Conservation (phyloP, 2,329 filamentous ascomycete species). For the Verticillium isaacii region DNA sequence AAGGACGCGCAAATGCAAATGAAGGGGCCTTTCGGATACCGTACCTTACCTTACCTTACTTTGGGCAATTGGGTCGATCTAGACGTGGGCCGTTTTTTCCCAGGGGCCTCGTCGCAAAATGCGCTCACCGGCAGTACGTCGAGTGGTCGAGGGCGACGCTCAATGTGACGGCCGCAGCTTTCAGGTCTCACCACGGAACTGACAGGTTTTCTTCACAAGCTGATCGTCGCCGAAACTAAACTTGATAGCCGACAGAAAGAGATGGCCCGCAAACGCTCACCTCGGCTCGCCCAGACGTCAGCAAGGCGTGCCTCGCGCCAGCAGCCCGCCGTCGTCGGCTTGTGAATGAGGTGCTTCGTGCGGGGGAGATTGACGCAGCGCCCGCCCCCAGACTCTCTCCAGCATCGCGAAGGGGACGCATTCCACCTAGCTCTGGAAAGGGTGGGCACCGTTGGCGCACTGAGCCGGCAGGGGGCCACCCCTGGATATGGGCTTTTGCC, state of each 20-base stretch:
- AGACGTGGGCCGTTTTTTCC: too few species aligned
- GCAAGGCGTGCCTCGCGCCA: neutral
- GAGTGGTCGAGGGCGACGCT: too few species aligned
- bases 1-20: neutral
- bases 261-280: neutral
- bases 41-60: neutral
- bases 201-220: neutral
- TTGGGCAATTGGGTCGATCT: neutral
- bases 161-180: too few species aligned
- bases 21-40: neutral
- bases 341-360: constrained; percentile 5
- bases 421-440: constrained; percentile 17
- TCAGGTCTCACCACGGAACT: too few species aligned
- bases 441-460: neutral
- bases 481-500: neutral
- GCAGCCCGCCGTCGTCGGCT: neutral
- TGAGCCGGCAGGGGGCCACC: neutral
- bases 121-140: too few species aligned
- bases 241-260: neutral
- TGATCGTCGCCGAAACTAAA: neutral
- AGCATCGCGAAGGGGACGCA: neutral
- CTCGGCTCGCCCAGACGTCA: neutral
- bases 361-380: constrained; percentile 2
- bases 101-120: too few species aligned
- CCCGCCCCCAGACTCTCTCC: neutral